Evolutionary conservation across 176 grass and related monocot genomes (phyloP), one percentile per base, ranked within the genome.

Genomic region (Tillandsia leiboldiana): DNA sequence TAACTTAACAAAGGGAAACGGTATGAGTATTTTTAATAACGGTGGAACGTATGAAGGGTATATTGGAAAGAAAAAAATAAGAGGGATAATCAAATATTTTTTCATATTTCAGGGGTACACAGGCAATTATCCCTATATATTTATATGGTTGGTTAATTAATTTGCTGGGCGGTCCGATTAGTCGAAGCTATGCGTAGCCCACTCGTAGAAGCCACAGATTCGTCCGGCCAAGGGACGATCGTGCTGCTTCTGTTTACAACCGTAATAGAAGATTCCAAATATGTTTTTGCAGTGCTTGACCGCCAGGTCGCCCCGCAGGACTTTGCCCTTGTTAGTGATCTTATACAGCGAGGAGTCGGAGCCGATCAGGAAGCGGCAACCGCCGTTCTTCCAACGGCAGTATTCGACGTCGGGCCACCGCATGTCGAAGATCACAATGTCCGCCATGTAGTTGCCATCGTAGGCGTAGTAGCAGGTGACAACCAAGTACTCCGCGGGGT

Each of bases 291-390:
- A 87, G 0, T 63, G 67, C 67, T 83, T 87, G 49, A 79, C 75
- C 3, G 84, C 75, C 6, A 87, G 67, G 58, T 87, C 72, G 6
- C 84, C 84, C 63, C 82, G 0, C 0, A 79, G 22, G 11, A 79
- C 48, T 8, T 0, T 12, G 0, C 52, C 72, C 11, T 11, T 11
- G 20, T 50, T 76, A 23, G 20, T 50, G 59, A 72, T 63, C 67
- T 69, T 72, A 29, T 82, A 26, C 18, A 64, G 9, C 10, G 75
- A 66, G 3, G 9, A 11, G 49, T 50, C 54, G 67, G 50, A 15
- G 75, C 82, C 68, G 75, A 87, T 82, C 22, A 87, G 67, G 76
- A 79, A 8, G 65, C 72, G 75, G 76, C 84, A 87, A 48, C 75
- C 22, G 7, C 76, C 79, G n/a, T 14, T 54, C 53, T 63, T 71